phyloP scores from a whole-genome alignment of 768 basidiomycete genomes.

The Termitomyces sp. region DNA sequence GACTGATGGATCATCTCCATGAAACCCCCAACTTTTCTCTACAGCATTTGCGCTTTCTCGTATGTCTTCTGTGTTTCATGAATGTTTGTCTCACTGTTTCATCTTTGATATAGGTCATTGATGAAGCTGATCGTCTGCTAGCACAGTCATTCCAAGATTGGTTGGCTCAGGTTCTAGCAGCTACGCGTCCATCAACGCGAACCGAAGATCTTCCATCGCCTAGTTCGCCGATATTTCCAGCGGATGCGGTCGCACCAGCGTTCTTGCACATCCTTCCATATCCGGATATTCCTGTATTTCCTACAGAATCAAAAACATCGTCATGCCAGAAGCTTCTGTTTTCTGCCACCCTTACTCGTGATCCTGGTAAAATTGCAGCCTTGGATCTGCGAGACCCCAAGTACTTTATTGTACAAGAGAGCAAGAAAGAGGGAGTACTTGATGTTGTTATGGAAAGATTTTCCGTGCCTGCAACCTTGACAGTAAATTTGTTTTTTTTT shows the following conservation, averaged over 20 bases:
- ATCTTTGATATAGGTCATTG: constrained; percentile 64
- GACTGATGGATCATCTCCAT: constrained; percentile 89
- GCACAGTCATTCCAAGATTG: constrained; percentile 97
- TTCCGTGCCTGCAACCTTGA: constrained; percentile 75
- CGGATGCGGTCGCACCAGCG: constrained; percentile 62
- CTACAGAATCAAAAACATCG: constrained; percentile 50
- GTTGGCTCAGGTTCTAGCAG: constrained; percentile 79
- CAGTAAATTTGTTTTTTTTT: constrained; percentile 35
- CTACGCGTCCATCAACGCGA: constrained; percentile 40
- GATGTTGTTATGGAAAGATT: constrained; percentile 70
- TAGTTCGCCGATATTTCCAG: constrained; percentile 5
- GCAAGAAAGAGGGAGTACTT: constrained; percentile 33
- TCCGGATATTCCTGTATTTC: constrained; percentile 39
- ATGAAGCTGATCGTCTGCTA: constrained; percentile 95
- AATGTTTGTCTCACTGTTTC: not conserved
- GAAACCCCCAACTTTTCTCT: constrained; percentile 87
- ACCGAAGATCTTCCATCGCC: not conserved
- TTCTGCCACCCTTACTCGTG: constrained; percentile 91
- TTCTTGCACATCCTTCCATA: constrained; percentile 40
- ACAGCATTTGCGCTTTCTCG: constrained; percentile 93
- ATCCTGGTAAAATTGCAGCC: constrained; percentile 89
- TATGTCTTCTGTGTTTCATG: constrained; percentile 28
- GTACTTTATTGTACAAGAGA: constrained; percentile 81
- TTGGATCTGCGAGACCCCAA: constrained; percentile 74
- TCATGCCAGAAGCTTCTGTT: constrained; percentile 95